phyloP scores from a whole-genome alignment of 1,284 basidiomycete genomes.

The Pterulicium gracile region DNA sequence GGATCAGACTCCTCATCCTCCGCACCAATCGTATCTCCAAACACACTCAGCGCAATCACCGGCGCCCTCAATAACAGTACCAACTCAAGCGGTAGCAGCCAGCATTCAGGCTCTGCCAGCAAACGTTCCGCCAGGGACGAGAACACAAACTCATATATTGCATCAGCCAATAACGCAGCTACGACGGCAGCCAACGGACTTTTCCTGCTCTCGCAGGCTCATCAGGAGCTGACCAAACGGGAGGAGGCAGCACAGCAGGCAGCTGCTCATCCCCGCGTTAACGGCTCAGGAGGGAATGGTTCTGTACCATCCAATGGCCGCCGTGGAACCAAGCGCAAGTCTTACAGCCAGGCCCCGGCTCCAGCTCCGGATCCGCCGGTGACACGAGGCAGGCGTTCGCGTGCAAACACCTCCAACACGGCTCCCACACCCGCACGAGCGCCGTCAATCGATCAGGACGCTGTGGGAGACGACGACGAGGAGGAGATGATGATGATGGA shows the following conservation, averaged over 20 bases:
- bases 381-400: slow-evolving; percentile 33
- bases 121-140: slow-evolving; percentile 15
- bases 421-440: slow-evolving; percentile 7
- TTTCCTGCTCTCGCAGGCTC: slow-evolving; percentile 87
- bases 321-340: slow-evolving; percentile 60
- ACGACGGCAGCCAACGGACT: slow-evolving; percentile 78
- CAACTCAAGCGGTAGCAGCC: slow-evolving; percentile 17
- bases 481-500: too few relatives aligned
- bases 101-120: slow-evolving; percentile 22
- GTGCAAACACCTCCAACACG: slow-evolving; percentile 22
- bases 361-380: slow-evolving; percentile 15
- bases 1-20: slow-evolving; percentile 21
- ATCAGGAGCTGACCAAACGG: slow-evolving; percentile 92
- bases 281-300: slow-evolving; percentile 17
- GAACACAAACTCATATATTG: slow-evolving; percentile 28
- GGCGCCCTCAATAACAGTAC: slow-evolving; percentile 57
- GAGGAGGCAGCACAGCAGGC: slow-evolving; percentile 60
- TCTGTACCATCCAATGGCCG: slow-evolving; percentile 23
- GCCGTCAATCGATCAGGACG: slow-evolving; percentile 13
- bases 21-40: slow-evolving; percentile 79
- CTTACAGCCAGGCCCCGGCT: slow-evolving; percentile 32
- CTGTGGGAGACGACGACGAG: slow-evolving; percentile 34
- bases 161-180: slow-evolving; percentile 36
- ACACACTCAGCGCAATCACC: slow-evolving; percentile 77
- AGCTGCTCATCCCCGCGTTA: slow-evolving; percentile 19